Evolutionary conservation across 2,329 filamentous ascomycete species (phyloP).

Genomic region (Fusarium sp.): DNA sequence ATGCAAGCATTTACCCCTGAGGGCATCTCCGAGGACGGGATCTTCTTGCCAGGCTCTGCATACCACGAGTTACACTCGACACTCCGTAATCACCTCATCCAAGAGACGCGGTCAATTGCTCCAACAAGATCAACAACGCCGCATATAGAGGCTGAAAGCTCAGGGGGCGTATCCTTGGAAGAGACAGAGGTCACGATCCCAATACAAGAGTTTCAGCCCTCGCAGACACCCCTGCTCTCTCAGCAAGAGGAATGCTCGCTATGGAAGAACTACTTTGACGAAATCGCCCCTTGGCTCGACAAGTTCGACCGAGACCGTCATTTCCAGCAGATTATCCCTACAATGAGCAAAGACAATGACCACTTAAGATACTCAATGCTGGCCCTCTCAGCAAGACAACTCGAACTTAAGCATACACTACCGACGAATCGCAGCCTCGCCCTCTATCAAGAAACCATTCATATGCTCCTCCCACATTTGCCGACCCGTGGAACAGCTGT

Average conservation of each 20-base stretch:
- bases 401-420: conserved; percentile 54
- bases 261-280: conserved; percentile 56
- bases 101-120: conserved; percentile 54
- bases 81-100: conserved; percentile 56
- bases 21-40: conserved; percentile 51
- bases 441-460: conserved; percentile 63
- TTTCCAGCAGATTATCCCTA: conserved; percentile 60
- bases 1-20: conserved; percentile 48
- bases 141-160: conserved; percentile 24
- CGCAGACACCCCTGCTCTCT: conserved; percentile 33
- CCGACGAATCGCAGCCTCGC: conserved; percentile 55
- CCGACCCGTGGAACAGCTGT: conserved; percentile 60
- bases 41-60: conserved; percentile 59
- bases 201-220: conserved; percentile 31
- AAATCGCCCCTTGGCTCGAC: conserved; percentile 59
- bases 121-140: conserved; percentile 47
- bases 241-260: conserved; percentile 48
- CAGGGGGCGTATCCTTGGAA: conserved; percentile 9
- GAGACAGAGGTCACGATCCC: conserved; percentile 20
- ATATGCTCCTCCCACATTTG: conserved; percentile 59
- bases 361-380: conserved; percentile 61
- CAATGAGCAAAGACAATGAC: conserved; percentile 55
- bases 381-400: conserved; percentile 62
- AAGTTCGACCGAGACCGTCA: conserved; percentile 62
- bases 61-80: conserved; percentile 59